phyloP scores from a whole-genome alignment of 805 yeast species.

The Jamesozyma spencerorum region DNA sequence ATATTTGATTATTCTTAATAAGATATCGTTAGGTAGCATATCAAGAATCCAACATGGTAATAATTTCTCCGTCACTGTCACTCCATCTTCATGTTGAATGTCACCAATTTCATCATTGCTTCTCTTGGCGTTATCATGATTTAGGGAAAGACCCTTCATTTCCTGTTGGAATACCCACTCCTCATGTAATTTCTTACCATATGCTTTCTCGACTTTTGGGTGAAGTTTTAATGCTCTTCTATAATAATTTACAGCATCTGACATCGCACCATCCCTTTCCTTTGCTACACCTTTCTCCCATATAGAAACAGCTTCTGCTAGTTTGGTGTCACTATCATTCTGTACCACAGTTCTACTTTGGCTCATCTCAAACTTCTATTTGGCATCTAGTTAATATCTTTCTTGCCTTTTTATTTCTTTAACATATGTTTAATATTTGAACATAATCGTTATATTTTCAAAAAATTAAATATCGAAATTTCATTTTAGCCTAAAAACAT shows the following conservation, averaged over 20 bases:
- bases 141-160: constrained; percentile 4
- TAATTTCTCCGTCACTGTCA: constrained; percentile 19
- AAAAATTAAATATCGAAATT: too few species aligned
- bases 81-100: constrained; percentile 8
- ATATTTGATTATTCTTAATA: constrained; percentile 41
- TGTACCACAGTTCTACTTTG: too few species aligned
- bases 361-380: not conserved
- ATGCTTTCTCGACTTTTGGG: constrained; percentile 55
- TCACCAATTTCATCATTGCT: constrained; percentile 5
- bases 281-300: constrained; percentile 65
- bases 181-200: constrained; percentile 47
- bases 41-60: constrained; percentile 36
- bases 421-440: too few species aligned
- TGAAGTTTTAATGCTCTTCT: constrained; percentile 54
- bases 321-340: constrained; percentile 1
- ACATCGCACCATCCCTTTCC: constrained; percentile 64
- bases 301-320: constrained; percentile 42
- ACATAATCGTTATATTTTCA: too few species aligned
- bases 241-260: constrained; percentile 73
- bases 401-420: not conserved
- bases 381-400: not conserved
- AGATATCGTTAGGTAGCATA: constrained; percentile 48
- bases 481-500: too few species aligned
- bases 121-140: constrained; percentile 1
- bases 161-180: constrained; percentile 29